Evolutionary conservation across 1,284 basidiomycete genomes (phyloP).

Genomic region (Puccinia hordei): DNA sequence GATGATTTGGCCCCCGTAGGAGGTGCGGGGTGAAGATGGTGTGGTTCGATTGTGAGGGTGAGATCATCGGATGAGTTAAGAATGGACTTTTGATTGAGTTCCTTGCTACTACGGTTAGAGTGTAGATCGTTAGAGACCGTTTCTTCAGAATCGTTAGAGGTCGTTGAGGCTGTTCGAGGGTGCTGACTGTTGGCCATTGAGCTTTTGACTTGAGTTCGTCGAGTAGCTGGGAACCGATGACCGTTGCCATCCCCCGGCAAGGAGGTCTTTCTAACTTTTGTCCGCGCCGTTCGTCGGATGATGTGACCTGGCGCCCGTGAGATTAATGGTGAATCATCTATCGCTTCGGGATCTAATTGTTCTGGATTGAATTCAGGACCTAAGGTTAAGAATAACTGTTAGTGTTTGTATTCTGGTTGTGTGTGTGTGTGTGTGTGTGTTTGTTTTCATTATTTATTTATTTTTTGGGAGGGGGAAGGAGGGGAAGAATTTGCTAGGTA

Average conservation of each 20-base stretch:
- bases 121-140: constrained; percentile 27
- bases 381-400: background rate
- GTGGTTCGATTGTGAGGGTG: constrained; percentile 16
- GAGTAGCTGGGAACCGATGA: constrained; percentile 68
- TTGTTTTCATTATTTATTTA: background rate
- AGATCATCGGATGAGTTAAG: background rate
- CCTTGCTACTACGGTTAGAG: constrained; percentile 18
- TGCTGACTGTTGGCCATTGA: constrained; percentile 19
- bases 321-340: constrained; percentile 84
- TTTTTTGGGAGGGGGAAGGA: background rate
- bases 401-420: background rate
- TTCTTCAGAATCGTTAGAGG: constrained; percentile 55
- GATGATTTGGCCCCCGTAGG: constrained; percentile 8
- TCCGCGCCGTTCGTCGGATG: constrained; percentile 84
- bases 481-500: background rate
- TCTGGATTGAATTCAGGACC: constrained; percentile 17
- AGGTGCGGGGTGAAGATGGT: background rate
- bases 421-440: constrained; percentile 7
- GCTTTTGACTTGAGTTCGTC: constrained; percentile 16
- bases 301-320: constrained; percentile 84
- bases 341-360: constrained; percentile 62
- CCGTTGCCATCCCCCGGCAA: constrained; percentile 74
- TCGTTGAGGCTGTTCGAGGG: constrained; percentile 38
- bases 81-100: background rate
- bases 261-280: constrained; percentile 89